Evolutionary conservation across 78 protist species (phyloP).

Genomic region (Emiliania huxleyi): DNA sequence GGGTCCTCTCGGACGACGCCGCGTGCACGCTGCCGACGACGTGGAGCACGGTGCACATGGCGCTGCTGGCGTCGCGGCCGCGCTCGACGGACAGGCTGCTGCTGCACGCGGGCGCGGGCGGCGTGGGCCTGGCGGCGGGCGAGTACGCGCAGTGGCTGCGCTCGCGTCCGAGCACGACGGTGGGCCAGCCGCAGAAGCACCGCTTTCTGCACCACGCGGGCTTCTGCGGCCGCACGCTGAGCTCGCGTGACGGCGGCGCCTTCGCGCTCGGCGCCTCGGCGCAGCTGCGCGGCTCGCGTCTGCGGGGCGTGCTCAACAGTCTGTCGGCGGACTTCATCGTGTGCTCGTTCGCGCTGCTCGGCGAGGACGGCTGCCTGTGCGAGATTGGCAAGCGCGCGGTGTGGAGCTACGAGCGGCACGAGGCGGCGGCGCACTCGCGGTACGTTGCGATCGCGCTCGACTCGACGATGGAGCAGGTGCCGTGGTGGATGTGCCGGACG

Average conservation of each 20-base stretch:
- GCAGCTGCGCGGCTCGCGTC: too few species aligned
- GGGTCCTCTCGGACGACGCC: background rate
- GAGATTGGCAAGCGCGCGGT: conserved; percentile 37
- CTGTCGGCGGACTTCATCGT: too few species aligned
- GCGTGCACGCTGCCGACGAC: background rate
- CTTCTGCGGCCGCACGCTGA: too few species aligned
- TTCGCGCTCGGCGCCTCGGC: too few species aligned
- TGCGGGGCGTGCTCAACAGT: background rate
- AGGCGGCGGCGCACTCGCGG: background rate
- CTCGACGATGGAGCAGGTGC: background rate
- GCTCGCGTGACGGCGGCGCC: too few species aligned
- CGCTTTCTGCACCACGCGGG: too few species aligned
- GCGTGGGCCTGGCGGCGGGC: too few species aligned
- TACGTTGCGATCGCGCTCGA: background rate
- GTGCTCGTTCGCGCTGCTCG: too few species aligned
- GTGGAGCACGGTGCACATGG: background rate
- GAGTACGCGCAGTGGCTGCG: too few species aligned
- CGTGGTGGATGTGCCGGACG: background rate
- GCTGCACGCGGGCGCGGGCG: too few species aligned
- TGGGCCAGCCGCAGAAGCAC: too few species aligned
- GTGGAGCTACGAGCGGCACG: background rate
- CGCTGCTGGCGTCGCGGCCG: background rate
- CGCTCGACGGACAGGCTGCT: background rate
- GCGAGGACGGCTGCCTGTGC: conserved; percentile 7
- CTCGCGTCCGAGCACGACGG: too few species aligned